Conservation (phyloP, 371 early-diverging fungal genomes). For the Batkoa obscura region DNA sequence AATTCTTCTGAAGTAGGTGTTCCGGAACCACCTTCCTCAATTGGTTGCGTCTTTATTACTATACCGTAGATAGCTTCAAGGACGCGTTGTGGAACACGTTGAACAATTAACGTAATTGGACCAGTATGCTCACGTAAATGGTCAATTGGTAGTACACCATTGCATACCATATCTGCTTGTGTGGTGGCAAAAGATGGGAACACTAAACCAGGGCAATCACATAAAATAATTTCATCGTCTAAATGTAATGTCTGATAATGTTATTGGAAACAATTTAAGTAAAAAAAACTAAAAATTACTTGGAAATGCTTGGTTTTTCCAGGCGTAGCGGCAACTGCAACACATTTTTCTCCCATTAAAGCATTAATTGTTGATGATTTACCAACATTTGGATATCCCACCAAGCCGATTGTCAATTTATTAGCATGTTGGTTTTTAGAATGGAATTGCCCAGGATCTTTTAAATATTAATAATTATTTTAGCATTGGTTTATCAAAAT, state of each 20-base stretch:
- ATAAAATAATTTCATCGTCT: conserved; percentile 62
- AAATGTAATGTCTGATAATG: conserved; percentile 52
- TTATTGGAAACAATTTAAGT: conserved; percentile 5
- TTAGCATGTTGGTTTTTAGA: background rate
- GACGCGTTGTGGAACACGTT: conserved; percentile 71
- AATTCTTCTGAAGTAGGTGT: conserved; percentile 67
- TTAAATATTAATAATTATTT: background rate
- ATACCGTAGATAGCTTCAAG: conserved; percentile 91
- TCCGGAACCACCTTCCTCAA: conserved; percentile 64
- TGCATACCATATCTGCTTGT: conserved; percentile 95
- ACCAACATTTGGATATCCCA: conserved; percentile 99
- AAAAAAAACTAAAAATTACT: conserved; percentile 8
- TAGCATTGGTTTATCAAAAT: background rate
- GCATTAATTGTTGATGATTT: conserved; percentile 99
- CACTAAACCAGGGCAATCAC: conserved; percentile 99
- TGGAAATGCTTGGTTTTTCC: conserved; percentile 99
- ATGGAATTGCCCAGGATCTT: background rate
- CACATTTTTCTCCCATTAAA: conserved; percentile 84
- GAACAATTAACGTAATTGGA: conserved; percentile 62
- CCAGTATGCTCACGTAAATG: conserved; percentile 90
- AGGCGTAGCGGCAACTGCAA: conserved; percentile 96
- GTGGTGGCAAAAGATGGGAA: conserved; percentile 97
- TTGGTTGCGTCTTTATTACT: conserved; percentile 45
- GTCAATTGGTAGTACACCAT: conserved; percentile 98
- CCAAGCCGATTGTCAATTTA: conserved; percentile 75